Base-by-base conservation (phyloP, 768 basidiomycete species). In the Rhizopogon vulgaris region DNA sequence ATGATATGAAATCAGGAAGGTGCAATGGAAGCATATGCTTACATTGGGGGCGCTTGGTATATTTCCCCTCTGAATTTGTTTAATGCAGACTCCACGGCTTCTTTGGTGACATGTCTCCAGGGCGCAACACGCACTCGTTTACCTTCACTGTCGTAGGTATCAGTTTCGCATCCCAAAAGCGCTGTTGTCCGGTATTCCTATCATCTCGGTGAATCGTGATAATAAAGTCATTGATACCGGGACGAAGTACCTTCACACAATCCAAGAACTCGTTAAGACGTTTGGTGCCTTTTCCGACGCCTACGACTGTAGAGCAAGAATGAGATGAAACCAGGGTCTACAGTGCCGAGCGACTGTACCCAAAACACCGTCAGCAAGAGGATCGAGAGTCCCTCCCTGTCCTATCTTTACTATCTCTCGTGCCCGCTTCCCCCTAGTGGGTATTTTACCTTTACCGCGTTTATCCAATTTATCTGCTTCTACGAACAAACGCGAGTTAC, bases 361-460 rank as follows among this genome's bases (percentile, higher is more conserved):
- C 56, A 97, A 73, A 14, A 96, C 92, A 40, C 95, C 95, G 67
- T 96, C 92, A 5, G 96, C 96, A 34, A 98, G 76, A 14, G 96
- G 96, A 72, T 99, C 96, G 46, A 99, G 73, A 3, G 96, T 99
- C 4, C 96, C 94, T 27, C 93, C 93, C 68, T 94, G 90, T 1
- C 93, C 94, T 45, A 94, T 81, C 69, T 95, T 94, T 49, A 94
- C 73, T 2, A 69, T 61, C 18, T 80, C 76, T 14, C 63, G 64
- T 48, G 61, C 64, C 47, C 61, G 60, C 40, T 64, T 74, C 53
- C 69, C 67, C 45, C 73, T 73, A 51, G 52, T 63, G 48, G 68
- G 67, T 41, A 70, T 66, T 55, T 76, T 78, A 24, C 73, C 74
- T 49, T 73, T 69, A n/a, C 67, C 68, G 55, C 72, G 78, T 30